Conservation (phyloP, 2,329 filamentous ascomycete genomes). For the Fusarium annulatum region DNA sequence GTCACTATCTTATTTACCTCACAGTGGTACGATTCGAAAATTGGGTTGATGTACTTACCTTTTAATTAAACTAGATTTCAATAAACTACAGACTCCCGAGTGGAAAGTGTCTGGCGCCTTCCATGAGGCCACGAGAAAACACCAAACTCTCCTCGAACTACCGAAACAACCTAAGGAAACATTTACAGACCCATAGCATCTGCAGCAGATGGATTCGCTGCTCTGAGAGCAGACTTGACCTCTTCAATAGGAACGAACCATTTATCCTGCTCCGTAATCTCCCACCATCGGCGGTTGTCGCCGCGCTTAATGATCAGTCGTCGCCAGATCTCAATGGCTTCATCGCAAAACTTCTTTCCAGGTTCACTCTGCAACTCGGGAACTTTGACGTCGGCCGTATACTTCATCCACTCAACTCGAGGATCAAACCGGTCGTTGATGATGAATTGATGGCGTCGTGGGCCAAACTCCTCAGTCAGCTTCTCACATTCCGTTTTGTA, state of each 20-base stretch:
- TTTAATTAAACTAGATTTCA: not conserved
- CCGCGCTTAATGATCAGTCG: not conserved
- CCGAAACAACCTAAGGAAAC: rapidly evolving
- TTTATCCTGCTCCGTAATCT: not conserved
- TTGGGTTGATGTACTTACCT: not conserved
- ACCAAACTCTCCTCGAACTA: too few relatives aligned
- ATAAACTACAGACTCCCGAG: too few relatives aligned
- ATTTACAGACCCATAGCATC: not conserved
- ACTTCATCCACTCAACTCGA: slow-evolving; percentile 11
- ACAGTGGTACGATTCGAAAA: not conserved
- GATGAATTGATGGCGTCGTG: slow-evolving; percentile 9
- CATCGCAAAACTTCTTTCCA: rapidly evolving
- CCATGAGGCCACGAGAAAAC: too few relatives aligned
- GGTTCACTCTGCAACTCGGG: not conserved
- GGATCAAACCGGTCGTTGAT: slow-evolving; percentile 12
- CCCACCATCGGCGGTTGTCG: not conserved
- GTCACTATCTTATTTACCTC: not conserved
- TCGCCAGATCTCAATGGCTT: not conserved
- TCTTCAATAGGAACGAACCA: not conserved
- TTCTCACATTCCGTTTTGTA: not conserved
- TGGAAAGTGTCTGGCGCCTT: not conserved
- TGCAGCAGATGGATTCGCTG: not conserved
- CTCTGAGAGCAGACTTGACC: not conserved
- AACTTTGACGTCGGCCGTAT: not conserved
- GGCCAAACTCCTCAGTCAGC: not conserved